Evolutionary conservation across 345 rosid species (phyloP).

Genomic region (Eucalyptus curtisii): DNA sequence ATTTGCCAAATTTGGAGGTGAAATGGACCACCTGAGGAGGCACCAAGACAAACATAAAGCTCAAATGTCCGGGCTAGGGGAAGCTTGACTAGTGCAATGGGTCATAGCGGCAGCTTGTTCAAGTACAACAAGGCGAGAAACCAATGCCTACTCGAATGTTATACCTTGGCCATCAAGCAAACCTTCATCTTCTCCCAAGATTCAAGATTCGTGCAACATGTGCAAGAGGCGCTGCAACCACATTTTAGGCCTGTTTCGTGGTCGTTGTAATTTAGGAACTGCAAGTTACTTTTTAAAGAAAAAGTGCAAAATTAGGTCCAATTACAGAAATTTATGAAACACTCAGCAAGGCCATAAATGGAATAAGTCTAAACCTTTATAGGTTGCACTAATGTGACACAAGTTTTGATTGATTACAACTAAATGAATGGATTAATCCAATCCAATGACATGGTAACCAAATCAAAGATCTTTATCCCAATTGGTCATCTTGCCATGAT

Average conservation of each 20-base stretch:
- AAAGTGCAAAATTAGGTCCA: neutral
- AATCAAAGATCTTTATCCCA: neutral
- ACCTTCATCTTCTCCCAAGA: neutral
- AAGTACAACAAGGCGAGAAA: neutral
- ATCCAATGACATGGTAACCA: neutral
- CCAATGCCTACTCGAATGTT: neutral
- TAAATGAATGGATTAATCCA: neutral
- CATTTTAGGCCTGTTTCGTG: accelerated
- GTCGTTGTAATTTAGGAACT: neutral
- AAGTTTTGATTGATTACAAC: neutral
- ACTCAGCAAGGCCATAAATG: accelerated
- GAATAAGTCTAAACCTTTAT: neutral
- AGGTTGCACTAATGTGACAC: neutral
- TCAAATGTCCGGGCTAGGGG: neutral
- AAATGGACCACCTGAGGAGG: neutral
- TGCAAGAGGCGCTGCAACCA: accelerated
- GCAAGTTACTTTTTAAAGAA: too few species aligned
- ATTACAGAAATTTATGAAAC: neutral
- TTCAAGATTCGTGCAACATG: too few species aligned
- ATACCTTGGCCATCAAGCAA: neutral
- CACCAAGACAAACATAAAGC: neutral
- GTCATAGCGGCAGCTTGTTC: neutral
- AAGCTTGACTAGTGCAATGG: neutral
- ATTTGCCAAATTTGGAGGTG: neutral
- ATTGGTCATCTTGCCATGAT: too few species aligned